A percentile compares a stretch with the other conserved stretches of the same genome.
Evolutionary conservation across 768 basidiomycete species (phyloP).

Genomic region (Leucosporidium yakuticum): DNA sequence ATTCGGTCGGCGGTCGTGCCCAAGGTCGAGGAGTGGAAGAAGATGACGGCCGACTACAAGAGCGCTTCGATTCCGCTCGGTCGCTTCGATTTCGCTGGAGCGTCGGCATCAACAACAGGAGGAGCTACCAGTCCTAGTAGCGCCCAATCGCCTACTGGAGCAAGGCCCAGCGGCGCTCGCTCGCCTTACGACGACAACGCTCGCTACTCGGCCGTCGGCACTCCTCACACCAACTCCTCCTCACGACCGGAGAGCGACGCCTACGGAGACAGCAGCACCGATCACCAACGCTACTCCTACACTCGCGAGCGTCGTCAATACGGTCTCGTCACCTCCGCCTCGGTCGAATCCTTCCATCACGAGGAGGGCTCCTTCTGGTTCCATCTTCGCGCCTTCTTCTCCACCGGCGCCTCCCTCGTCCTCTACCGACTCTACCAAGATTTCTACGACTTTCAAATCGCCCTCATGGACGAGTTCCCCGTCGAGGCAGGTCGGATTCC

Average conservation of each 20-base stretch:
- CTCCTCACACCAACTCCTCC: neutral
- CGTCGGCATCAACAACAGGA: slow-evolving; percentile 25
- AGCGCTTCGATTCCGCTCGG: slow-evolving; percentile 92
- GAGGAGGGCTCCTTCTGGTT: slow-evolving; percentile 98
- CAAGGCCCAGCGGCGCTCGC: neutral
- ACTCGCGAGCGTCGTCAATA: slow-evolving; percentile 34
- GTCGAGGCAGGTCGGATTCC: slow-evolving; percentile 75
- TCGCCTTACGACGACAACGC: no score
- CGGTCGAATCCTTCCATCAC: slow-evolving; percentile 92
- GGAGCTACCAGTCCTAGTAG: neutral
- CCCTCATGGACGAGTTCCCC: slow-evolving; percentile 77
- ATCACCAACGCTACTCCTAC: slow-evolving; percentile 29
- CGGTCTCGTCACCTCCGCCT: slow-evolving; percentile 77
- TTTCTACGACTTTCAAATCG: slow-evolving; percentile 95
- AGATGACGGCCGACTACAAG: slow-evolving; percentile 89
- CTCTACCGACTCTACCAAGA: slow-evolving; percentile 95
- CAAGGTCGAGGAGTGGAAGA: slow-evolving; percentile 98
- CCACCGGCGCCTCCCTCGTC: slow-evolving; percentile 59
- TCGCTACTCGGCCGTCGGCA: neutral
- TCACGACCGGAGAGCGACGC: neutral
- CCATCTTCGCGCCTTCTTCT: slow-evolving; percentile 76
- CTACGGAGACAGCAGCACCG: neutral
- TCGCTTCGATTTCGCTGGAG: slow-evolving; percentile 59
- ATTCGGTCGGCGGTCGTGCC: slow-evolving; percentile 86
- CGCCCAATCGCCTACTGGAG: neutral